Evolutionary conservation across 257 asterid genomes (phyloP).

Genomic region (Penstemon newberryi): DNA sequence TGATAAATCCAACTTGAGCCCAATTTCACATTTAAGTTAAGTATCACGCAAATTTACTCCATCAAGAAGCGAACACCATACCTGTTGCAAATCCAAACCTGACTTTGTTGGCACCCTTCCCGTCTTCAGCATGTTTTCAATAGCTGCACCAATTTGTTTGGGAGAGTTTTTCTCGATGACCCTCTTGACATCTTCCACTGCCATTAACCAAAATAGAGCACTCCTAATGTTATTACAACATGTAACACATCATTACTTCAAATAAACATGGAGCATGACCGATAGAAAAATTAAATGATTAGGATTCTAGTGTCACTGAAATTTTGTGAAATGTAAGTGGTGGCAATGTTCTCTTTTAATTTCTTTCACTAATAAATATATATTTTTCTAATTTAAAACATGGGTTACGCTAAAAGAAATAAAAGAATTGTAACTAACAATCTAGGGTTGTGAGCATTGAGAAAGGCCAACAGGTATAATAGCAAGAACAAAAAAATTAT

Average conservation of each 20-base stretch:
- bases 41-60: too few species aligned
- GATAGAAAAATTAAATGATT: too few species aligned
- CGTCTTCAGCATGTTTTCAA: constrained; percentile 86
- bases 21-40: too few species aligned
- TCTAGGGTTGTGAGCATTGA: background rate
- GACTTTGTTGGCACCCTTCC: constrained; percentile 74
- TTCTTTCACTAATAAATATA: too few species aligned
- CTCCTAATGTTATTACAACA: constrained; percentile 17
- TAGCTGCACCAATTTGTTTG: constrained; percentile 58
- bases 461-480: constrained; percentile 5
- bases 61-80: constrained; percentile 32
- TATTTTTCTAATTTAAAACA: background rate
- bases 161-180: constrained; percentile 61
- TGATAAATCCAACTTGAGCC: too few species aligned
- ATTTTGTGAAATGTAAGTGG: background rate
- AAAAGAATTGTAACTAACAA: constrained; percentile 7
- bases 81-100: constrained; percentile 94
- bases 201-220: constrained; percentile 37
- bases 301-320: too few species aligned
- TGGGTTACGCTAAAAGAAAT: constrained; percentile 6
- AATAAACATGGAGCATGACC: too few species aligned
- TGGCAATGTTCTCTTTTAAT: too few species aligned
- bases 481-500: constrained; percentile 9
- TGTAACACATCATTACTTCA: background rate
- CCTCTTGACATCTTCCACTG: constrained; percentile 74